Base-by-base conservation (phyloP, 192 early-diverging fungal genomes). In the Paraglomus occultum region DNA sequence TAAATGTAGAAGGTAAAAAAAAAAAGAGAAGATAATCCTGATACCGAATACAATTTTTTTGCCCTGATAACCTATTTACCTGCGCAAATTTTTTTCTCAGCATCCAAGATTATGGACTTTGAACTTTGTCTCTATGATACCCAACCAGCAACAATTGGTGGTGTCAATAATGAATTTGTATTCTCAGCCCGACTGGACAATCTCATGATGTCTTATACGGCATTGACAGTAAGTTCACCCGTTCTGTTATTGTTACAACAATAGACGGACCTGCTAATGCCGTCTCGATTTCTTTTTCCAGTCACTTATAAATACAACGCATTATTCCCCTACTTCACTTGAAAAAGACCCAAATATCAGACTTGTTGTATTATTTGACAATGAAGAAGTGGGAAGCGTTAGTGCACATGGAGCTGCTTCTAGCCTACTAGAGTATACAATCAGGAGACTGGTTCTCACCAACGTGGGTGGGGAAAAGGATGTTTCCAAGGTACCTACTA, bases 111-210 rank as follows among this genome's bases (percentile, higher is more conserved):
- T 65, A 77, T 86, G 43, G 97, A 99, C 80, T 95, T 99, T 84
- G 97, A 99, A 76, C 84, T 99, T 38, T 96, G 95, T 76, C 83
- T 99, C 48, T 99, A 91, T 73, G 97, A 99, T 76, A 95, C 93
- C 20, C 93, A 98, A 64, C 84, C 89, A 59, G 88, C 95, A 14
- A 78, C 85, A 15, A 89, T 98, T 53, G 97, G 97, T 62, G 97
- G 97, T 6, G 84, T 89, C 39, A 84, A 85, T 81, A 85, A 95
- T 63, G 96, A 99, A 81, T 98, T 92, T 65, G 90, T 99, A 67
- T 95, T 92, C 74, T 92, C 95, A 2, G 84, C 92, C 40, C 90
- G 97, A 22, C 81, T 96, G 52, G 97, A 99, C 79, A 99, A 99
- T 84, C 83, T 97, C 57, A 92, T 92, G 82, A 95, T 94, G 89